Base-by-base conservation (phyloP, 2,329 filamentous ascomycete species). In the Fusarium clavum region DNA sequence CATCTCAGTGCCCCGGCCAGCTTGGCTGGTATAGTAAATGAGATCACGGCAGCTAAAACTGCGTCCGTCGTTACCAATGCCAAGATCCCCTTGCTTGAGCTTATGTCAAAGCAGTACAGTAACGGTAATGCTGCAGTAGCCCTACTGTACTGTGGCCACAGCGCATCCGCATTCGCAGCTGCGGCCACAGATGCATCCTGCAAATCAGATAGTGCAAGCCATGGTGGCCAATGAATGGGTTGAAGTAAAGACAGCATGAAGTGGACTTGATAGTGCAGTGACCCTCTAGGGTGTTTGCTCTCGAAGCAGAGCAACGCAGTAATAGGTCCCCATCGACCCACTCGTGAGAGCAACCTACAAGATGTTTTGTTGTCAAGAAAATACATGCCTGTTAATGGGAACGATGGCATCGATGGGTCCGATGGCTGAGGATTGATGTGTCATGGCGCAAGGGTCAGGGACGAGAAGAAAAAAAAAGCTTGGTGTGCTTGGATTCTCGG, bases 221-320 rank as follows among this genome's bases (percentile, higher is more conserved):
- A 56, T 46, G 38, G 24, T 40, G 43, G 16, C 72, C 72, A 68
- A 74, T 72, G 65, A 68, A 74, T 72, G 65, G 41, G 45, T 56
- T 57, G 51, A 59, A 51, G 60, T 43, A 49, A 70, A 60, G 41
- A 52, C 46, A 57, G 62, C 57, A 61, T 71, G 48, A 51, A 62
- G 57, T 57, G 34, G 52, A 48, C 46, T 47, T 53, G 64, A 30
- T 47, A 56, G 57, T 63, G 61, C 56, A 73, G 70, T 71, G 57
- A 58, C 60, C 41, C 29, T 59, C 34, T 27, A 61, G 27, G 62
- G 58, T 32, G 44, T 60, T 55, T 61, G 47, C 62, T 73, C 69
- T 73, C 64, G 63, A 60, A 49, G 51, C 57, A 59, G 53, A 53
- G 45, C 25, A 47, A 20, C 22, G 9, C 41, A 25, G 22, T 27